Percentiles rank a stretch among this genome's conserved stretches.
Evolutionary conservation across 2,329 filamentous ascomycete species (phyloP).

Genomic region (Coleophoma crateriformis): DNA sequence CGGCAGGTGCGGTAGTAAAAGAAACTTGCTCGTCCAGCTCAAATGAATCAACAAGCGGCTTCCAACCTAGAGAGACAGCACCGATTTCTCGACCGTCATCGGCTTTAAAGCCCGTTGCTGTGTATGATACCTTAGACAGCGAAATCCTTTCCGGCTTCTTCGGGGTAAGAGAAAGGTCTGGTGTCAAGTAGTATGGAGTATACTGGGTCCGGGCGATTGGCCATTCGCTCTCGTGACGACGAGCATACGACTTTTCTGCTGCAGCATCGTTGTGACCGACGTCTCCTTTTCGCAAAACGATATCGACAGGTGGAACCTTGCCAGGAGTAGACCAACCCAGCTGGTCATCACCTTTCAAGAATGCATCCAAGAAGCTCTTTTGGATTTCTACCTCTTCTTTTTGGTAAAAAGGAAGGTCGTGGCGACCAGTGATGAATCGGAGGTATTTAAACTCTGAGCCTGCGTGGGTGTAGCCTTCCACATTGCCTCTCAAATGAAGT

Average conservation of each 20-base stretch:
- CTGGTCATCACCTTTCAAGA: conserved; percentile 61
- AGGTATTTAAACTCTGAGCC: conserved; percentile 62
- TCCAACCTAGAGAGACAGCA: conserved; percentile 33
- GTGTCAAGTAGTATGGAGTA: conserved; percentile 52
- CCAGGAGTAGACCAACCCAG: conserved; percentile 54
- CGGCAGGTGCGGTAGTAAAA: conserved; percentile 53
- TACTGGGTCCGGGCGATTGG: conserved; percentile 62
- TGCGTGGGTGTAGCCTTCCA: conserved; percentile 56
- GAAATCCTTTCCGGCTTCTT: conserved; percentile 54
- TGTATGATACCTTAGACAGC: conserved; percentile 16
- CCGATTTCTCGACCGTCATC: conserved; percentile 41
- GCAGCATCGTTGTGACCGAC: conserved; percentile 61
- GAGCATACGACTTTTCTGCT: conserved; percentile 48
- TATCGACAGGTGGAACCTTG: conserved; percentile 52
- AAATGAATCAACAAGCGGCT: conserved; percentile 25
- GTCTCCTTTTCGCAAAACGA: conserved; percentile 60
- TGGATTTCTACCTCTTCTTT: conserved; percentile 62
- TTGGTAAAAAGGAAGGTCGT: conserved; percentile 68
- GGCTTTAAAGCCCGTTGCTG: conserved; percentile 27
- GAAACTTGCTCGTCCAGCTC: conserved; percentile 30
- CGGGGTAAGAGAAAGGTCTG: conserved; percentile 32
- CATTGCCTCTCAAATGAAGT: conserved; percentile 61
- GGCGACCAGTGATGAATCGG: conserved; percentile 60
- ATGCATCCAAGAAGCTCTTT: conserved; percentile 62
- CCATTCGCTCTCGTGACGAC: conserved; percentile 57